Evolutionary conservation across 169 alveolate species (phyloP), one percentile per base, ranked within the genome.

Genomic region (Eimeria falciformis): DNA sequence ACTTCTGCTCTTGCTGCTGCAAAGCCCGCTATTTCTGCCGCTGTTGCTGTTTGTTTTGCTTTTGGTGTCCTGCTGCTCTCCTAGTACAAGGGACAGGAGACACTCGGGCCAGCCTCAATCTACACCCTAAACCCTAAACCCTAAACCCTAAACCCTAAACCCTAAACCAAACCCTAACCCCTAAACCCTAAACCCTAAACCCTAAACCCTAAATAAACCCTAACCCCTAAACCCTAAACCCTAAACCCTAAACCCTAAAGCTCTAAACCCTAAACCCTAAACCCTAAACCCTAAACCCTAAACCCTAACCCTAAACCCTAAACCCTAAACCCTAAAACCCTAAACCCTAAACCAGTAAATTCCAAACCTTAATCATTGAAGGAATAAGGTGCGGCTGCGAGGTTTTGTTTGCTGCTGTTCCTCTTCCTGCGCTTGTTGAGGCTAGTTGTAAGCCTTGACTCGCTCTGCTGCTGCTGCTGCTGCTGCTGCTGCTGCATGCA

Each of bases 401-500:
- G n/a, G 5, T 6, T 43, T 18, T 73, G 23, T 6, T 33, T 23
- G 65, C 29, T 73, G 62, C 23, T 14, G 84, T 14, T 3, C 45
- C 62, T 45, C 65, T 62, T 45, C 43, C 62, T 73, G 84, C 43
- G 3, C 21, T 62, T 21, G 65, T 37, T 9, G 65, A 6, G 11
- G 50, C 81, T 5, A 23, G 50, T 50, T 50, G 9, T 0, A 33
- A 43, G 81, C 29, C 53, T 50, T 69, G 25, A 33, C 0, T 12
- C 11, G 62, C 62, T 50, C 1, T 12, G 62, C 62, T 71, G 83
- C 56, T 71, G 83, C 56, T 71, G 83, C 83, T 71, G 83, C 56
- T 71, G 84, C 40, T 73, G 62, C 56, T 75, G 85, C 45, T 40
- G 85, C 65, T 75, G 85, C 85, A 75, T 69, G 81, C 81, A 69